Evolutionary conservation across 495 filamentous ascomycete genomes (phyloP).

Genomic region (Podospora appendiculata): DNA sequence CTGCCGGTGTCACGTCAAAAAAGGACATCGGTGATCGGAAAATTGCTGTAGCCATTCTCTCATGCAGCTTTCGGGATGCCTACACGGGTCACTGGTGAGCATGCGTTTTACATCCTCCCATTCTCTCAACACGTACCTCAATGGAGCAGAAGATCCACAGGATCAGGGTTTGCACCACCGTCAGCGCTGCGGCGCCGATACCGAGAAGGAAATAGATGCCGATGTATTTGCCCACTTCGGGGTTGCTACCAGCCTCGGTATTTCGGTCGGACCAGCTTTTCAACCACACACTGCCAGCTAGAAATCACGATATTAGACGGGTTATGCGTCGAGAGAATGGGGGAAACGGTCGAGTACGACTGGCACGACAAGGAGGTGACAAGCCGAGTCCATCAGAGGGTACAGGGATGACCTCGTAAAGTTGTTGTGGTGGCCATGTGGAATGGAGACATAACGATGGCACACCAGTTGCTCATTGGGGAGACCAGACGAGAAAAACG

Average conservation of each 20-base stretch:
- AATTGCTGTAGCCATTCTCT: slow-evolving; percentile 96
- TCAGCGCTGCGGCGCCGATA: slow-evolving; percentile 75
- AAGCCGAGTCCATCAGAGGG: too few species aligned
- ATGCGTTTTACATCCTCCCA: neutral
- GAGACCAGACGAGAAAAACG: neutral
- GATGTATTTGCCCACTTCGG: slow-evolving; percentile 78
- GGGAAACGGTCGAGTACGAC: neutral
- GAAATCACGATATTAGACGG: neutral
- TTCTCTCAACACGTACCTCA: slow-evolving; percentile 49
- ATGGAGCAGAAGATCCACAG: slow-evolving; percentile 99
- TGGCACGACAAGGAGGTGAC: too few species aligned
- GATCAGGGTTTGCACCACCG: slow-evolving; percentile 88
- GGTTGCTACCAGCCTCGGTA: slow-evolving; percentile 55
- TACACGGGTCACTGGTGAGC: slow-evolving; percentile 24
- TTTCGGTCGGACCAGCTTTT: slow-evolving; percentile 87
- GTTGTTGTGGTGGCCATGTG: too few species aligned
- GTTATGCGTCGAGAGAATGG: neutral
- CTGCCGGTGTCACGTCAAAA: slow-evolving; percentile 97
- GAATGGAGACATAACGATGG: too few species aligned
- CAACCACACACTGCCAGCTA: slow-evolving; percentile 76
- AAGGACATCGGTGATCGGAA: slow-evolving; percentile 99
- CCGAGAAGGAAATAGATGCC: slow-evolving; percentile 93
- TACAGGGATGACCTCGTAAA: too few species aligned
- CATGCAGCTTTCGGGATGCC: slow-evolving; percentile 92
- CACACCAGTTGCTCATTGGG: too few species aligned